A percentile compares a stretch with the other conserved stretches of the same genome.
These are phyloP conservation scores for Colletotrichum abscissum DNA, from an alignment of 2,329 filamentous ascomycete genomes.

Conservation along the genomic window DNA sequence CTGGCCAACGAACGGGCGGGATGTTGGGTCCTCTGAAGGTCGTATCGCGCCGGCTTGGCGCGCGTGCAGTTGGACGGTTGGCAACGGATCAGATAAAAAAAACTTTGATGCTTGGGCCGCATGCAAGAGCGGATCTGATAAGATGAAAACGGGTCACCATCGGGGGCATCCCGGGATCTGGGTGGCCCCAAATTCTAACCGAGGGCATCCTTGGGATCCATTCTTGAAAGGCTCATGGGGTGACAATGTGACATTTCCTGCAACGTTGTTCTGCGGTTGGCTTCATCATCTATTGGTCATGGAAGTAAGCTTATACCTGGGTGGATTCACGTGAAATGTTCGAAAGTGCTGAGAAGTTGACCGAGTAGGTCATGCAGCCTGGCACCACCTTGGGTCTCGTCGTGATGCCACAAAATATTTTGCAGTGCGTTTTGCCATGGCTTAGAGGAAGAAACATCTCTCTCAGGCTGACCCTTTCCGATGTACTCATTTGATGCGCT, in stretches of 20 bases:
- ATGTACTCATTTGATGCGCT: too few relatives aligned
- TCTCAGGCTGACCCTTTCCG: too few relatives aligned
- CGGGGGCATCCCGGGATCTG: neutral
- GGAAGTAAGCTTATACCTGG: neutral
- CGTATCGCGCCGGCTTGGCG: slow-evolving; percentile 21
- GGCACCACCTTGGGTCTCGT: neutral
- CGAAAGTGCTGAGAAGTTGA: too few relatives aligned
- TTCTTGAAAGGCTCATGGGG: neutral
- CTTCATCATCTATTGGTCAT: neutral
- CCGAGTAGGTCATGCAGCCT: too few relatives aligned
- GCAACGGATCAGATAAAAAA: slow-evolving; percentile 27
- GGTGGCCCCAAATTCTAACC: neutral
- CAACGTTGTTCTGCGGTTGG: too few relatives aligned
- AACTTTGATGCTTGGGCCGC: slow-evolving; percentile 12
- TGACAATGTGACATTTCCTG: too few relatives aligned
- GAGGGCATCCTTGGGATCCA: neutral
- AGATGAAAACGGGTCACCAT: slow-evolving; percentile 15
- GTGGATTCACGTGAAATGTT: too few relatives aligned
- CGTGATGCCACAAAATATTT: neutral
- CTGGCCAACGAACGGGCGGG: slow-evolving; percentile 6
- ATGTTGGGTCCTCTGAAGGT: neutral
- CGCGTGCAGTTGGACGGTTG: neutral
- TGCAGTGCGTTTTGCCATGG: neutral
- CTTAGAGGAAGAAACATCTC: too few relatives aligned
- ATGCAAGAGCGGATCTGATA: slow-evolving; percentile 29